Percentiles rank a stretch among this genome's conserved stretches.
Conservation (phyloP, 2,329 filamentous ascomycete species). For the Fusarium buxicola region DNA sequence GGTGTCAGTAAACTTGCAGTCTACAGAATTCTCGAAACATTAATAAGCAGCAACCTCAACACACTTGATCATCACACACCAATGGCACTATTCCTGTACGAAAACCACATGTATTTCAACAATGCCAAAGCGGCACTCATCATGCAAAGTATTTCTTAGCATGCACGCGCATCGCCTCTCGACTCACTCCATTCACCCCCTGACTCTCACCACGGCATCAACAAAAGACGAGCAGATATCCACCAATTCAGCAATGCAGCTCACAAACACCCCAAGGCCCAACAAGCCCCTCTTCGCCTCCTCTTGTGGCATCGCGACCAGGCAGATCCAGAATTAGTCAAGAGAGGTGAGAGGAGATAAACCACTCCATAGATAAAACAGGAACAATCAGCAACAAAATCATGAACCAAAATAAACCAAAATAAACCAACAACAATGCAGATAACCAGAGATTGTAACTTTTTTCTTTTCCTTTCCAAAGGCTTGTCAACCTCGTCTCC, state of each 20-base stretch:
- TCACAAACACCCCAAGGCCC: constrained; percentile 22
- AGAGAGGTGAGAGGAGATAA: constrained; percentile 19
- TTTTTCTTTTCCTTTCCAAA: constrained; percentile 46
- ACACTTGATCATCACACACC: neutral
- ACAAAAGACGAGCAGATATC: constrained; percentile 17
- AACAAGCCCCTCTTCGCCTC: constrained; percentile 19
- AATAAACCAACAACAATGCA: constrained; percentile 38
- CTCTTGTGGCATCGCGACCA: constrained; percentile 39
- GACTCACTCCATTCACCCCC: constrained; percentile 13
- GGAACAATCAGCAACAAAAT: constrained; percentile 28
- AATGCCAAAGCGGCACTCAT: constrained; percentile 14
- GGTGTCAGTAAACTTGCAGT: too few species aligned
- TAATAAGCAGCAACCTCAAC: constrained; percentile 29
- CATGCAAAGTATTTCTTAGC: constrained; percentile 8
- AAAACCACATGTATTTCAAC: constrained; percentile 25
- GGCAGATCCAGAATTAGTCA: constrained; percentile 44
- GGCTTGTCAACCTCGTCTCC: constrained; percentile 23
- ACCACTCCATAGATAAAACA: constrained; percentile 24
- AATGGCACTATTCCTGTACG: neutral
- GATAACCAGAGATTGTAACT: constrained; percentile 40
- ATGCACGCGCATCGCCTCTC: constrained; percentile 24
- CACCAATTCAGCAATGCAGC: constrained; percentile 28
- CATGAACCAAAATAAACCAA: constrained; percentile 28
- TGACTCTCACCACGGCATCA: constrained; percentile 1
- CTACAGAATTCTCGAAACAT: constrained; percentile 1